These are phyloP conservation scores for Bipolaris gigantea DNA, from an alignment of 2,329 filamentous ascomycete species.

Conservation along the genomic window DNA sequence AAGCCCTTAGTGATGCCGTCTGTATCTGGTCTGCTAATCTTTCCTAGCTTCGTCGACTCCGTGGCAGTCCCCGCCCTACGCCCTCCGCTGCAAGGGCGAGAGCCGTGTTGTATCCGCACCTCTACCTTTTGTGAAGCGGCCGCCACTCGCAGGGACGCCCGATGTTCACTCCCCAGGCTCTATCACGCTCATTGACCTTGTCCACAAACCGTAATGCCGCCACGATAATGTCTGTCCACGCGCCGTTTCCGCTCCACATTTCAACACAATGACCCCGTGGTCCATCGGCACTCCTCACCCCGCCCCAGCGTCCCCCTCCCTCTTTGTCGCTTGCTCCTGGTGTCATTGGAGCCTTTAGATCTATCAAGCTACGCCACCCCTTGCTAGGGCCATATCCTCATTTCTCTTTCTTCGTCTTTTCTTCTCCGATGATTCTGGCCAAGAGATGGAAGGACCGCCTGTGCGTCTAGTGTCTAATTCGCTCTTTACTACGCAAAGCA, in stretches of 20 bases:
- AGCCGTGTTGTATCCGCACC: conserved; percentile 12
- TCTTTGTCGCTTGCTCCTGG: background rate
- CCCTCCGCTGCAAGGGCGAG: conserved; percentile 2
- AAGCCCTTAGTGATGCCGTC: conserved; percentile 28
- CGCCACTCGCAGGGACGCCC: conserved; percentile 20
- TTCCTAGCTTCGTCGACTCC: conserved; percentile 27
- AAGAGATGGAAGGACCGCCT: conserved; percentile 14
- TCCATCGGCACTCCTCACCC: conserved; percentile 17
- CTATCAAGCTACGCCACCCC: background rate
- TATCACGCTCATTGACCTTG: conserved; percentile 35
- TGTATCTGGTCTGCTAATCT: conserved; percentile 28
- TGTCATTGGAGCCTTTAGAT: background rate
- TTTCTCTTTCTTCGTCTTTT: conserved; percentile 2
- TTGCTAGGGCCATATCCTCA: background rate
- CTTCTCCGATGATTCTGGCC: conserved; percentile 9
- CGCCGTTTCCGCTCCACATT: conserved; percentile 23
- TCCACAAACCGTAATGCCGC: conserved; percentile 35
- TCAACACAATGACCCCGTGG: conserved; percentile 29
- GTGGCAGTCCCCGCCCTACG: conserved; percentile 11
- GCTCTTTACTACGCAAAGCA: conserved; percentile 19
- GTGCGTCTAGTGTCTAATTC: conserved; percentile 32
- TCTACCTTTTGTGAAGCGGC: conserved; percentile 18
- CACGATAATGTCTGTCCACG: conserved; percentile 37
- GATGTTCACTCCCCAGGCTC: conserved; percentile 31
- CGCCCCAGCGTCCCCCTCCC: background rate